A percentile compares a stretch with the other conserved stretches of the same genome.
phyloP scores from a whole-genome alignment of 2,329 filamentous ascomycete genomes.

The Venturia effusa region DNA sequence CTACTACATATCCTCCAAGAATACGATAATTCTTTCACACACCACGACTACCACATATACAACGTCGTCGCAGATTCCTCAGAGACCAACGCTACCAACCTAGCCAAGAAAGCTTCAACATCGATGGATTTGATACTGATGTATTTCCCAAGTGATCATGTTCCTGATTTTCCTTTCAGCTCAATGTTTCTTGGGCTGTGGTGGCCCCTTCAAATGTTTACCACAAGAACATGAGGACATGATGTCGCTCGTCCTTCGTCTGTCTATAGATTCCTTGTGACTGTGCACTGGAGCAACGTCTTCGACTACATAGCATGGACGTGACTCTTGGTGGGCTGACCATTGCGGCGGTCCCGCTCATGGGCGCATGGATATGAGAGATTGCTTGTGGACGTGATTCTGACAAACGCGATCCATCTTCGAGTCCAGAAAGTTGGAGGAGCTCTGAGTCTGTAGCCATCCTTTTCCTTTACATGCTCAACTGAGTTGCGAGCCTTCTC shows the following conservation, averaged over 20 bases:
- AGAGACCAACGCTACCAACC: no score
- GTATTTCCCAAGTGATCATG: neutral
- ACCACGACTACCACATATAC: no score
- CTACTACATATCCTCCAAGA: no score
- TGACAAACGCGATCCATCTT: neutral
- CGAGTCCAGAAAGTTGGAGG: neutral
- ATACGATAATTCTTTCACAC: no score
- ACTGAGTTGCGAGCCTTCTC: neutral
- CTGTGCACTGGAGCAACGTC: neutral
- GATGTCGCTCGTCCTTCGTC: neutral
- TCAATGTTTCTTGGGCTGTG: neutral
- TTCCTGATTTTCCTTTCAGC: neutral
- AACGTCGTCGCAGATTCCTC: no score
- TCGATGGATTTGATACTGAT: neutral
- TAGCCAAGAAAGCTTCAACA: no score
- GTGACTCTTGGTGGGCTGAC: neutral
- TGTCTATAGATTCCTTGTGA: neutral
- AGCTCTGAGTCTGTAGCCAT: neutral
- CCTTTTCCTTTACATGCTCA: neutral
- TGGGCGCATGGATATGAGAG: neutral
- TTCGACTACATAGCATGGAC: neutral
- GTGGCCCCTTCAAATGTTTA: neutral
- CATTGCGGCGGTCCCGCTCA: neutral
- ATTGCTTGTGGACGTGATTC: neutral
- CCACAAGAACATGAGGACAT: neutral